phyloP scores from a whole-genome alignment of 768 basidiomycete genomes.

The Strobilomyces dryophilus region DNA sequence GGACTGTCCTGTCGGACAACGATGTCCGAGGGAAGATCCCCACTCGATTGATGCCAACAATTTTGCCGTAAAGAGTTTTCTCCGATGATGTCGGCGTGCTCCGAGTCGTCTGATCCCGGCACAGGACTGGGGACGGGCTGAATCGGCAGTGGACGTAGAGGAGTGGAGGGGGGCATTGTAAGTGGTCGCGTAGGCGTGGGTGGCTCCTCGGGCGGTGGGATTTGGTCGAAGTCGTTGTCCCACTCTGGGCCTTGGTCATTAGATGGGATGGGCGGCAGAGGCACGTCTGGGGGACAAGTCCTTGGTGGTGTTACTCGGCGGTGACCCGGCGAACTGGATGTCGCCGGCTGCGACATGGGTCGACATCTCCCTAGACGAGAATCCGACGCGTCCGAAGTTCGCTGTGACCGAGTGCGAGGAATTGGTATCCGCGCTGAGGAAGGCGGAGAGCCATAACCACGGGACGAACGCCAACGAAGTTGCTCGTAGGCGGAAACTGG shows the following conservation, averaged over 20 bases:
- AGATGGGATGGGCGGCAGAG: conserved; percentile 23
- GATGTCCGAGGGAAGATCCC: conserved; percentile 1
- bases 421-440: not conserved
- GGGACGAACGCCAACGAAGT: not conserved
- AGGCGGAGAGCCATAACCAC: not conserved
- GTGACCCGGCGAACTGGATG: not conserved
- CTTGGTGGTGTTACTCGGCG: conserved; percentile 11
- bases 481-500: not conserved
- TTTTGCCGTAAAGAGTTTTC: conserved; percentile 2
- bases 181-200: conserved; percentile 2
- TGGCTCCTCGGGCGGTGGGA: not conserved
- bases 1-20: conserved; percentile 23
- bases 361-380: not conserved
- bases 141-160: conserved; percentile 13
- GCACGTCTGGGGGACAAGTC: conserved; percentile 12
- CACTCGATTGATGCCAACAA: conserved; percentile 7
- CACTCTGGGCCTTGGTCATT: not conserved
- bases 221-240: not conserved
- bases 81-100: not conserved
- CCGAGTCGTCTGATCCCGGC: conserved; percentile 9
- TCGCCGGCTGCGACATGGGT: not conserved
- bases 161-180: not conserved
- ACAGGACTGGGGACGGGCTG: conserved; percentile 19
- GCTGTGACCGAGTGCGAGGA: conserved; percentile 1
- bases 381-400: conserved; percentile 10